Percentiles rank a stretch among this genome's conserved stretches.
Conservation (phyloP, 495 filamentous ascomycete species). For the Hamigera avellanea region DNA sequence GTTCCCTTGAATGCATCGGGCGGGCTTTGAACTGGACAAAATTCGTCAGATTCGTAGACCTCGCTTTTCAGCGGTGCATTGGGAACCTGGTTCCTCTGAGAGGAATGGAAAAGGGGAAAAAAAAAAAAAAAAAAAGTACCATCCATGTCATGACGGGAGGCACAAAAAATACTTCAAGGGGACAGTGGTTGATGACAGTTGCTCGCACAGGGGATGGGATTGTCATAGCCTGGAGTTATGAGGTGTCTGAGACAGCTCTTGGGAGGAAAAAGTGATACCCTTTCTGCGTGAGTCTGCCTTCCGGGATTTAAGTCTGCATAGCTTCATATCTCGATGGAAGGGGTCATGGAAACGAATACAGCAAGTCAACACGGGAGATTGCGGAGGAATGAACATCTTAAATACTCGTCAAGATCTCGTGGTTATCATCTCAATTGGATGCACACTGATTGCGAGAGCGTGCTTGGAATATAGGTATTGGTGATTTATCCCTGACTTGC, state of each 20-base stretch:
- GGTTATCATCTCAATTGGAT: conserved; percentile 5
- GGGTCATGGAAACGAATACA: conserved; percentile 19
- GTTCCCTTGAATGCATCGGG: conserved; percentile 22
- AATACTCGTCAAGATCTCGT: conserved; percentile 16
- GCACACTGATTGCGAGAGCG: conserved; percentile 16
- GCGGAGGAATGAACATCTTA: conserved; percentile 12
- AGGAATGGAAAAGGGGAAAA: conserved; percentile 7
- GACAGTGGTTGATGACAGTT: conserved; percentile 19
- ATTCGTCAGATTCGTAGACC: conserved; percentile 12
- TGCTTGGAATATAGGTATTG: conserved; percentile 23
- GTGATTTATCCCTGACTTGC: conserved; percentile 23
- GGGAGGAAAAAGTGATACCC: conserved; percentile 42
- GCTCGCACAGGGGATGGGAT: conserved; percentile 22
- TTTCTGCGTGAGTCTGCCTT: conserved; percentile 37
- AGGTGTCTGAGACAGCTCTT: conserved; percentile 37
- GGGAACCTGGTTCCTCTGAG: conserved; percentile 20
- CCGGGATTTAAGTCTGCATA: conserved; percentile 29
- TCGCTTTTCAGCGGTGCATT: conserved; percentile 12
- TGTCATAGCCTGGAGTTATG: conserved; percentile 33
- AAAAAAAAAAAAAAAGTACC: conserved; percentile 11
- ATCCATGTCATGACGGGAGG: conserved; percentile 18
- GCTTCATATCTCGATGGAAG: conserved; percentile 24
- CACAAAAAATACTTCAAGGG: conserved; percentile 17
- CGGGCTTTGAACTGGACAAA: conserved; percentile 18
- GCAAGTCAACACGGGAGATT: conserved; percentile 12